Base-by-base conservation (phyloP, 2,329 filamentous ascomycete genomes). In the Seiridium unicorne region DNA sequence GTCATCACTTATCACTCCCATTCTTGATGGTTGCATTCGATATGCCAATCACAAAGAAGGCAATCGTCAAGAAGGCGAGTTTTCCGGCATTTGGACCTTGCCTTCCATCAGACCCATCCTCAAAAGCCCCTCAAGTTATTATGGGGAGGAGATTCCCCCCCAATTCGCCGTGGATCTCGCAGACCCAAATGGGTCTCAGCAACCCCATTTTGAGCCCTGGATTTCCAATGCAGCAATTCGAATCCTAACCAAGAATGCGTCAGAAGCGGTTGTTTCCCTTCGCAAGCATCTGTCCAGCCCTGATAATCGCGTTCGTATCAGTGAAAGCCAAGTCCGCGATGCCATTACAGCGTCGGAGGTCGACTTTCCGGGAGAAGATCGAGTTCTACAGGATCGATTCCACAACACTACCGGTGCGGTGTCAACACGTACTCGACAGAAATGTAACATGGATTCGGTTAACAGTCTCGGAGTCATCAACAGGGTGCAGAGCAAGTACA, bases 291-390 rank as follows among this genome's bases (percentile, higher is more conserved):
- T 34, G 32, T 35, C 32, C 11, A 36, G n/a, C n/a, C 11, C 10
- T 4, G 6, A 53, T 10, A 38, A 53, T 4, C 5, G 32, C 32
- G 32, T n/a, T 7, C 3, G 38, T 3, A 6, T 40, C 35, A 32
- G 44, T n/a, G 13, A 49, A 18, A 2, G 18, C 6, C 55, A 51
- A 34, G 13, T 58, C 3, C 34, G 13, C 7, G 46, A 40, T 9
- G 55, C 55, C 9, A 36, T 40, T 32, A 6, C 13, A n/a, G n/a
- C 8, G 32, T 9, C 44, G 7, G 4, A 10, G 9, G 7, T 58
- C 18, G 44, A 58, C 11, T 58, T 58, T 31, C 55, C 55, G 4
- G 55, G 55, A 11, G 55, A 58, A 26, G 44, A 49, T 49, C 55
- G 55, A 4, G 32, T 51, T 9, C 9, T 11, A n/a, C 55, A 51